Base-by-base conservation (phyloP, 768 basidiomycete species). In the Trametes gibbosa region DNA sequence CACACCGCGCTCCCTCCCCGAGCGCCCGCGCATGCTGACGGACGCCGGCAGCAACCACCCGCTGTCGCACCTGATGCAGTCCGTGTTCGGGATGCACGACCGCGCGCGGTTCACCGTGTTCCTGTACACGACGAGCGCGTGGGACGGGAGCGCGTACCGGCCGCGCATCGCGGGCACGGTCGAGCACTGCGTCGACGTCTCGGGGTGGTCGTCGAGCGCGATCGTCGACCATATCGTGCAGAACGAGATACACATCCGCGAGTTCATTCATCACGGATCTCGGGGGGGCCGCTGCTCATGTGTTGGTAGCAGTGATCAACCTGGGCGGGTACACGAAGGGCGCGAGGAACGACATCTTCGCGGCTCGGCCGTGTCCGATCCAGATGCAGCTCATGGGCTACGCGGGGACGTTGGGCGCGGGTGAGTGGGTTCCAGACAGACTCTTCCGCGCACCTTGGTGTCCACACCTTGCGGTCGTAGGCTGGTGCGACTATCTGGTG, bases 271-370 rank as follows among this genome's bases (percentile, higher is more conserved):
- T n/a, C n/a, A n/a, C n/a, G n/a, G n/a, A n/a, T n/a, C n/a, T n/a
- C n/a, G n/a, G n/a, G n/a, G n/a, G n/a, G 6, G n/a, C 37, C 25
- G 29, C 5, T 32, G 29, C 29, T 32, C 29, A 32, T 10, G 29
- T 32, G 10, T 32, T 4, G 29, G 29, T 5, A 41, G 40, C 61
- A 79, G 78, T 80, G 23, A 69, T 80, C 50, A 79, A 80, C 57
- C 64, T 79, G 2, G 77, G 75, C 5, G 81, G 81, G 10, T 82
- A 82, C 59, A 82, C 81, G 29, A 82, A 80, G 64, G 81, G 79
- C 16, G 76, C 81, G 1, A 68, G 75, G 55, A 82, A 82, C 56
- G 81, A 82, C 50, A 73, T 82, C 17, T 82, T 82, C 46, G 81
- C 81, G 14, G 77, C 76, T 1, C 73, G 81, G 24, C 77, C 79